Percentiles rank a stretch among this genome's conserved stretches.
Evolutionary conservation across 228 moss, liverwort and hornwort species (phyloP).

Genomic region (Sphagnum fallax): DNA sequence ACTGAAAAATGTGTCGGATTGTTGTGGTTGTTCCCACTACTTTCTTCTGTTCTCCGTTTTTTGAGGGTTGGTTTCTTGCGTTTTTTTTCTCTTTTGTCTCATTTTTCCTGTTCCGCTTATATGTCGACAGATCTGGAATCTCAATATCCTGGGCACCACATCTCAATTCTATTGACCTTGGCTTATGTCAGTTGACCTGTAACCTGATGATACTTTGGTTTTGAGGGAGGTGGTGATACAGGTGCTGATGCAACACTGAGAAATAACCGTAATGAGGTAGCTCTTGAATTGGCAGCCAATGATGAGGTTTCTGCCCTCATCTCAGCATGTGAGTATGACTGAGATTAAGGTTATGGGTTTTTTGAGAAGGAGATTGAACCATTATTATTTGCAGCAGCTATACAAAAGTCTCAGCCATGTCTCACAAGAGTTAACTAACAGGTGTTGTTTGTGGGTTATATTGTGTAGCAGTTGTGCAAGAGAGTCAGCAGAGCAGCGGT

Average conservation of each 20-base stretch:
- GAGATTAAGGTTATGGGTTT: not conserved
- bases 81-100: too few relatives aligned
- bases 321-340: conserved; percentile 1
- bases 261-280: conserved; percentile 47
- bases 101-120: too few relatives aligned
- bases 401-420: not conserved
- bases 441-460: not conserved
- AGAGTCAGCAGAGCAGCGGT: conserved; percentile 6
- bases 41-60: too few relatives aligned
- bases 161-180: too few relatives aligned
- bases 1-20: too few relatives aligned
- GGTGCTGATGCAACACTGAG: conserved; percentile 33
- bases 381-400: not conserved
- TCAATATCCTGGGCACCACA: too few relatives aligned
- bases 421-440: not conserved
- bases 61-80: too few relatives aligned
- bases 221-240: conserved; percentile 10
- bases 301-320: conserved; percentile 29
- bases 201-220: too few relatives aligned
- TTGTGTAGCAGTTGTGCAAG: conserved; percentile 14
- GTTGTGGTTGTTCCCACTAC: too few relatives aligned
- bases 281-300: conserved; percentile 38
- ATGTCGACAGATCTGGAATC: too few relatives aligned
- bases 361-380: not conserved
- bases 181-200: too few relatives aligned